Evolutionary conservation across 805 yeast species (phyloP).

Genomic region (Ogataea nitratoaversa): DNA sequence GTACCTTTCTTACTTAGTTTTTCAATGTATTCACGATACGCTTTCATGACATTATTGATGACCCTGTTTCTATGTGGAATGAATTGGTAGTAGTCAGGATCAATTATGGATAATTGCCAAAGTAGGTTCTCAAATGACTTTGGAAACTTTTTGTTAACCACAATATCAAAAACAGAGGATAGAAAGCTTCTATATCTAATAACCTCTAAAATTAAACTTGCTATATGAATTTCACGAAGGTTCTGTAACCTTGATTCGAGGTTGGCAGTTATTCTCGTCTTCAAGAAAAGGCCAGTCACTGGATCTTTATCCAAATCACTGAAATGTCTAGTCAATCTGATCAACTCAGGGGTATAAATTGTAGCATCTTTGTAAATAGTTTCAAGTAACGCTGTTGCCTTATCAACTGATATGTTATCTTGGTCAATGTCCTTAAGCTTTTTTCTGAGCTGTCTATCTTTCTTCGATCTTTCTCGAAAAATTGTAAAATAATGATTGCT

Average conservation of each 20-base stretch:
- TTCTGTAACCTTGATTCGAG: slow-evolving; percentile 7
- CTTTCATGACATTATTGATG: neutral
- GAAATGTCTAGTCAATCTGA: slow-evolving; percentile 18
- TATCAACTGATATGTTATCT: neutral
- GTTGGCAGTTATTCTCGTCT: slow-evolving; percentile 3
- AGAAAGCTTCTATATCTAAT: slow-evolving; percentile 9
- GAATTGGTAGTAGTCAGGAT: slow-evolving; percentile 22
- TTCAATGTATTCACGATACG: neutral
- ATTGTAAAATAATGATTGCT: neutral
- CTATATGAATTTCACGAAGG: slow-evolving; percentile 12
- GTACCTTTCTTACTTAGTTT: neutral
- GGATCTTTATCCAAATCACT: neutral
- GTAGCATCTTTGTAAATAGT: neutral
- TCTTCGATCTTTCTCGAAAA: neutral
- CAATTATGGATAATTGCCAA: slow-evolving; percentile 14
- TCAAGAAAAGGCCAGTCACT: neutral
- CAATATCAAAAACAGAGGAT: neutral
- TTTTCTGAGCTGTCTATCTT: slow-evolving; percentile 1
- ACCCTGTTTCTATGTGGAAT: slow-evolving; percentile 9
- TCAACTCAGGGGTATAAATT: slow-evolving; percentile 16
- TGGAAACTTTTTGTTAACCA: slow-evolving; percentile 3
- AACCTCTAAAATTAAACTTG: slow-evolving; percentile 19
- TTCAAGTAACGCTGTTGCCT: neutral
- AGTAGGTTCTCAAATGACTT: slow-evolving; percentile 13
- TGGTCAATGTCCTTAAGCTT: neutral